Base-by-base conservation (phyloP, 2,329 filamentous ascomycete species). In the Xylaria sp. region DNA sequence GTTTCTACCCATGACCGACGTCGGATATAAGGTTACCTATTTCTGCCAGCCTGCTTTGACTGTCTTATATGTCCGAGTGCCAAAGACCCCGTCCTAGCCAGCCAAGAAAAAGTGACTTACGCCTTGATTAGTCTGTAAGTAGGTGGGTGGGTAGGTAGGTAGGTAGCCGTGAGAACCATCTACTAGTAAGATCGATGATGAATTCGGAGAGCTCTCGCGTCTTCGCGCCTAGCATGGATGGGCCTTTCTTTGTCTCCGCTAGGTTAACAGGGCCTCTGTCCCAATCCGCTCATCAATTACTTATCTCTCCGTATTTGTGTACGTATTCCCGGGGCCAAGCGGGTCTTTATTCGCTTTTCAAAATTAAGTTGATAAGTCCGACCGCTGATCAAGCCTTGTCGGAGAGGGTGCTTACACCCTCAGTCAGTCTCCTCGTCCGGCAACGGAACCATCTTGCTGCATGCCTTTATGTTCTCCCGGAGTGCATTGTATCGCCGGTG, bases 251-350 rank as follows among this genome's bases (percentile, higher is more conserved):
- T 17, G 31, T 36, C 49, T 53, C 49, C 10, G 49, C n/a, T 31
- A 42, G 39, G 15, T 36, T 6, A 20, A 57, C 39, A 9, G 38
- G 11, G 53, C 17, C 7, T 57, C 17, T 29, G 6, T 25, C 56
- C 56, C 29, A 47, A 29, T 22, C 53, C 36, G 31, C 27, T 31
- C 45, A 13, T 51, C 20, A 55, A 2, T 29, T 29, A 42, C 53
- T 55, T 42, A 42, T 27, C 53, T 20, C 22, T 54, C 31, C 22
- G 44, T 29, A 55, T 53, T 44, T 53, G 58, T 50, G 7, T 7
- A 31, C 29, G 7, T 25, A 59, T 63, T 60, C 17, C 56, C 55
- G 49, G 33, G 55, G 44, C 33, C 33, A 60, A 47, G 65, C 65
- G 65, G 60, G 65, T 67, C 65, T 59, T 45, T 58, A 17, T 25